Conservation (phyloP, 805 yeast species). For the Candida alai region DNA sequence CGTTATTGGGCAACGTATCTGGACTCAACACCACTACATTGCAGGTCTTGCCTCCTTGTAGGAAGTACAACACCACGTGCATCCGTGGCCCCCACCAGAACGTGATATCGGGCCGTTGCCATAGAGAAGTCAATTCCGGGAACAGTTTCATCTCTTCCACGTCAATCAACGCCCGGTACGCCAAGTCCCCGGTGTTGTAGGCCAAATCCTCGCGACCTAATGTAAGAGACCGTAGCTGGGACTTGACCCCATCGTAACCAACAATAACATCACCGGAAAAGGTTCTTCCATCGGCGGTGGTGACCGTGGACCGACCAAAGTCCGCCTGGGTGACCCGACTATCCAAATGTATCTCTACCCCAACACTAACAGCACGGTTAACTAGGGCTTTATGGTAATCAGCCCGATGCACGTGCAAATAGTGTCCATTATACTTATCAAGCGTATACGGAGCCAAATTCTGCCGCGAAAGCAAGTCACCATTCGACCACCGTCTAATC, state of each 20-base stretch:
- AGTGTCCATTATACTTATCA: constrained; percentile 16
- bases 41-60: constrained; percentile 22
- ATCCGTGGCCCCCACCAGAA: constrained; percentile 29
- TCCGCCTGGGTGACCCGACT: constrained; percentile 16
- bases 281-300: constrained; percentile 14
- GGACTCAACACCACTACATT: constrained; percentile 28
- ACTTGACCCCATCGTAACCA: constrained; percentile 26
- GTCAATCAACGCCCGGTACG: constrained; percentile 21
- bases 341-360: constrained; percentile 15
- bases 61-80: constrained; percentile 25
- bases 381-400: constrained; percentile 22
- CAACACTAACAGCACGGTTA: constrained; percentile 16
- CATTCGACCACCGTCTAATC: constrained; percentile 16
- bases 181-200: constrained; percentile 25
- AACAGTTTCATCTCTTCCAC: constrained; percentile 13
- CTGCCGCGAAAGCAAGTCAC: constrained; percentile 16
- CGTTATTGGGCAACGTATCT: constrained; percentile 20
- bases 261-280: constrained; percentile 20
- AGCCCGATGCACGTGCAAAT: constrained; percentile 24
- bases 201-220: constrained; percentile 19
- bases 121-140: constrained; percentile 17
- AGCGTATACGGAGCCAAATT: constrained; percentile 15
- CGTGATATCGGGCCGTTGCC: constrained; percentile 20
- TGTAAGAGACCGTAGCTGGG: constrained; percentile 16
- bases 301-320: constrained; percentile 15